These are phyloP conservation scores for Anthracocystis panici-leucophaei DNA, from an alignment of 1,284 basidiomycete genomes.

Conservation along the genomic window DNA sequence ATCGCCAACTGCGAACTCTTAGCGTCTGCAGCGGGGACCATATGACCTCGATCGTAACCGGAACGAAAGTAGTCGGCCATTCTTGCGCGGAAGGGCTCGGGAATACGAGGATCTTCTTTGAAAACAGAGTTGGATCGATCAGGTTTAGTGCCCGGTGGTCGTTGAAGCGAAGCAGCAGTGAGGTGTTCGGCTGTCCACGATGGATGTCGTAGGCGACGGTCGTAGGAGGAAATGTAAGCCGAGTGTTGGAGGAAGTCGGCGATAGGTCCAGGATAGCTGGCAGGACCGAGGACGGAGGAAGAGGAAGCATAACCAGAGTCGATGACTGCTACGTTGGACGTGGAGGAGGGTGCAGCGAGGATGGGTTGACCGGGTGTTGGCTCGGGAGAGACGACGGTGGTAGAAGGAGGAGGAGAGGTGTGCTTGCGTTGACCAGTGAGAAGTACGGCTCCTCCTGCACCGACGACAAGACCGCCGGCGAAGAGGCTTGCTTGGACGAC, in stretches of 20 bases:
- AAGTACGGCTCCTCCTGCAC: conserved; percentile 73
- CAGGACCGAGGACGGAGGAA: conserved; percentile 38
- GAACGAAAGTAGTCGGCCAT: conserved; percentile 84
- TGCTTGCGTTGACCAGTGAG: conserved; percentile 24
- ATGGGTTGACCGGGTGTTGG: conserved; percentile 13
- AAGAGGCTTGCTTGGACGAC: conserved; percentile 90
- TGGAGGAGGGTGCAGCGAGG: conserved; percentile 9
- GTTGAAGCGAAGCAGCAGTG: conserved; percentile 75
- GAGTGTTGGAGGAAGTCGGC: conserved; percentile 82
- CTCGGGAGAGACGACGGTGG: conserved; percentile 1
- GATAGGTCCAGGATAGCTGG: conserved; percentile 76
- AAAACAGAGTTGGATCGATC: conserved; percentile 79
- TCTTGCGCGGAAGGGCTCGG: conserved; percentile 83
- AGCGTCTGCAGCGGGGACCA: conserved; percentile 96
- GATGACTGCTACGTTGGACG: conserved; percentile 19
- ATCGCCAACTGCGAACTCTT: conserved; percentile 91
- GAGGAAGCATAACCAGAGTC: conserved; percentile 30
- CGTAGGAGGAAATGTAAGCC: conserved; percentile 90
- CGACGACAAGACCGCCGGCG: conserved; percentile 78
- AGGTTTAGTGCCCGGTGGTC: conserved; percentile 60
- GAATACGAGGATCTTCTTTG: conserved; percentile 84
- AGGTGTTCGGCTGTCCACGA: conserved; percentile 96
- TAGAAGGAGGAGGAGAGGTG: conserved; percentile 9
- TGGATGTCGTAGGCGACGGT: conserved; percentile 88
- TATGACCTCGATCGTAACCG: conserved; percentile 94